Evolutionary conservation across 179 eudicot genomes (phyloP), one percentile per base, ranked within the genome.

Genomic region (Beta corolliflora): DNA sequence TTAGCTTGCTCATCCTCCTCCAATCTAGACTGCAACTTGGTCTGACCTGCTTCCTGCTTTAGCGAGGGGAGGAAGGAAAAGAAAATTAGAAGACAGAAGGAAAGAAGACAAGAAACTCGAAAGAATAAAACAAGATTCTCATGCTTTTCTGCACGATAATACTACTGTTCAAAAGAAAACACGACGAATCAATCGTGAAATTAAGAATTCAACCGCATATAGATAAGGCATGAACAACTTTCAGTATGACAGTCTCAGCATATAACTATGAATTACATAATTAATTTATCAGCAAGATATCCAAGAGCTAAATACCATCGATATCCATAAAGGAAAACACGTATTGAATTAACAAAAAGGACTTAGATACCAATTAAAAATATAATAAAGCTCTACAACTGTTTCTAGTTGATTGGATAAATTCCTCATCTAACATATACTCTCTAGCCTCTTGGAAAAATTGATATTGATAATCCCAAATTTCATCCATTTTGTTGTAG

Each of bases 1-100:
- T 90, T 92, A 55, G 89, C 92, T 73, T 92, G 88, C 77, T 92
- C 95, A 76, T 92, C 95, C 81, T 92, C 95, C 83, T 92, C 95
- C 81, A 89, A 73, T 75, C 88, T 86, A 53, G 93, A 89, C 76
- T 89, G 95, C 75, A 85, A 77, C 81, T 89, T 85, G 58, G 84
- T 83, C 77, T 91, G 91, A 45, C 91, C 91, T 68, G 88, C 91
- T 85, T 91, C 90, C 81, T 86, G 81, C 96, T 89, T 81, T 70
- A 72, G 77, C 64, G 81, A 53, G 41, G 70, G 25, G 56, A 46
- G 23, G 48, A 9, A 14, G 56, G 52, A 5, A 23, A 63, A 66
- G 65, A 54, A 50, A 13, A 65, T 81, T 44, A 80, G 52, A 19
- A 31, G 71, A 60, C 12, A 29, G 50, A 73, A 59, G 13, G 53